These are phyloP conservation scores for Oryza longistaminata DNA, from an alignment of 176 grass and related monocot genomes.

Conservation along the genomic window DNA sequence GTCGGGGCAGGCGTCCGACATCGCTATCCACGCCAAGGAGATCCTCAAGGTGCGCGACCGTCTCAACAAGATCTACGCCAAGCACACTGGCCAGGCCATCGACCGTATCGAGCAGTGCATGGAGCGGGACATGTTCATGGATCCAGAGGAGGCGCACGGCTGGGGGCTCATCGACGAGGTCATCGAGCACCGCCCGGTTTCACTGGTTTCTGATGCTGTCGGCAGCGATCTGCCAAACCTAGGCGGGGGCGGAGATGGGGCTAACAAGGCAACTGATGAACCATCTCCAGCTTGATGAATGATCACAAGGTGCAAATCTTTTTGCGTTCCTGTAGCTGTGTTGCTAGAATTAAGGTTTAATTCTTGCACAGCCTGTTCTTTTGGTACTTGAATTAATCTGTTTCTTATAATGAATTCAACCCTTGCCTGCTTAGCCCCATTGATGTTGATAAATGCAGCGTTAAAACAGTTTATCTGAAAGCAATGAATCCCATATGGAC, in stretches of 20 bases:
- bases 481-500: neutral
- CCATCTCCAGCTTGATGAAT: constrained; percentile 56
- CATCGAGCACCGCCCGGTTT: constrained; percentile 79
- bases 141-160: constrained; percentile 68
- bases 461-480: constrained; percentile 10
- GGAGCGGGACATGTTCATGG: constrained; percentile 95
- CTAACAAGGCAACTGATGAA: constrained; percentile 38
- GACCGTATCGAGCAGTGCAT: constrained; percentile 72
- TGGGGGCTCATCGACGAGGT: constrained; percentile 95
- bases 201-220: constrained; percentile 63
- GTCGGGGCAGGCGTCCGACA: constrained; percentile 71
- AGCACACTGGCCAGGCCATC: constrained; percentile 68
- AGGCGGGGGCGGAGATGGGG: constrained; percentile 31
- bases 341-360: constrained; percentile 31
- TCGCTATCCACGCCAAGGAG: constrained; percentile 92
- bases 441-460: neutral
- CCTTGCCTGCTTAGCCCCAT: neutral
- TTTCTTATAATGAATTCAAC: constrained; percentile 16
- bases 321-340: constrained; percentile 27
- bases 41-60: constrained; percentile 90
- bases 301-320: constrained; percentile 42
- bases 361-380: constrained; percentile 37
- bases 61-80: constrained; percentile 88
- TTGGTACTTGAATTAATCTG: constrained; percentile 31
- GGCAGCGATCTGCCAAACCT: constrained; percentile 15